Evolutionary conservation across 2,329 filamentous ascomycete genomes (phyloP).

Genomic region (Chaetomium strumarium): DNA sequence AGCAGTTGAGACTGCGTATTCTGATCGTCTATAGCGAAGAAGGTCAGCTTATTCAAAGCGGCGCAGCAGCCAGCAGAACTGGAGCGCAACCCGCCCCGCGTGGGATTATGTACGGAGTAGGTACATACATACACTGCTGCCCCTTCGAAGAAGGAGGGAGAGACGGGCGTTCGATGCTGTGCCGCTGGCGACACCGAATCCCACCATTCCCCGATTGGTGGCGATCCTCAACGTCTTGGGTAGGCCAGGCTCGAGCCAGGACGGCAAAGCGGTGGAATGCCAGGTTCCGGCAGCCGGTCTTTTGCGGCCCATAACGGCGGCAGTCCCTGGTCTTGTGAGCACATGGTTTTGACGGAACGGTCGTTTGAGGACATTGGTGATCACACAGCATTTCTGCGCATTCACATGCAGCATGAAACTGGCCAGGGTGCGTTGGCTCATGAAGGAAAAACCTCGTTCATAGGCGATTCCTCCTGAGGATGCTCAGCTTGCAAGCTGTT

Average conservation of each 20-base stretch:
- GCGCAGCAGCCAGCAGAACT: neutral
- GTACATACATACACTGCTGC: too few species aligned
- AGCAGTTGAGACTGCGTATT: too few species aligned
- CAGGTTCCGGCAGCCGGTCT: too few species aligned
- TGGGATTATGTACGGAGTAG: neutral
- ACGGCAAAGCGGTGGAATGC: neutral
- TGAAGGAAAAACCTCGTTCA: neutral
- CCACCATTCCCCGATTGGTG: neutral
- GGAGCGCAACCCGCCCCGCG: conserved; percentile 4
- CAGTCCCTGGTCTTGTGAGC: neutral
- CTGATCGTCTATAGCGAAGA: too few species aligned
- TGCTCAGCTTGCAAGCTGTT: neutral
- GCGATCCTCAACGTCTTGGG: neutral
- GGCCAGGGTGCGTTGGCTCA: neutral
- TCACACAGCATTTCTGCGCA: neutral
- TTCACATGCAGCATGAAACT: neutral
- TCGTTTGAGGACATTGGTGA: neutral
- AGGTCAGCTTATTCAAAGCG: too few species aligned
- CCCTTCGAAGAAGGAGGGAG: neutral
- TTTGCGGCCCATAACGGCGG: too few species aligned
- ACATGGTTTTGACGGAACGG: neutral
- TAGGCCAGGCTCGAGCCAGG: neutral
- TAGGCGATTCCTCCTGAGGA: too few species aligned
- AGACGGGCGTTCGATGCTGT: conserved; percentile 6
- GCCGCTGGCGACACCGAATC: conserved; percentile 12